phyloP scores from a whole-genome alignment of 1,139 yeast species.

The Hansenula anomala region DNA sequence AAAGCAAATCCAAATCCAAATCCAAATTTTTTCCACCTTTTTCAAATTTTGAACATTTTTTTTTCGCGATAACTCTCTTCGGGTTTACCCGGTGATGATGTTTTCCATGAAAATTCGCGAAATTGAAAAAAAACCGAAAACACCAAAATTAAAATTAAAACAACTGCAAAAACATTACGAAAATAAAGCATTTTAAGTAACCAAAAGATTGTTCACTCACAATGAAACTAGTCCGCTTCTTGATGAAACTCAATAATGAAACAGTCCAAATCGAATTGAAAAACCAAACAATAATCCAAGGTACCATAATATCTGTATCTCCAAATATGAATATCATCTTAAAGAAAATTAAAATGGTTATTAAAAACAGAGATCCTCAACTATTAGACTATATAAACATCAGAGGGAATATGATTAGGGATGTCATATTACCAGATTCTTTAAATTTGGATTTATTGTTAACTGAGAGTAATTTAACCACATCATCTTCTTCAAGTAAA shows the following conservation, averaged over 20 bases:
- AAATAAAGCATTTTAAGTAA: too few species aligned
- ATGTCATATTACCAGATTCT: constrained; percentile 82
- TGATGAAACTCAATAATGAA: constrained; percentile 84
- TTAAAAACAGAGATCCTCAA: constrained; percentile 68
- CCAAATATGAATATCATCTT: constrained; percentile 91
- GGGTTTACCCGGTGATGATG: too few species aligned
- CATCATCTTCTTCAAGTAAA: too few species aligned
- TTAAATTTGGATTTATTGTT: constrained; percentile 75
- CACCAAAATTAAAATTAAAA: not conserved
- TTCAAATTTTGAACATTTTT: too few species aligned
- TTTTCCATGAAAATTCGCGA: not conserved
- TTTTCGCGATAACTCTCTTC: too few species aligned
- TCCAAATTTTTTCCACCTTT: too few species aligned
- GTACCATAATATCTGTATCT: constrained; percentile 73
- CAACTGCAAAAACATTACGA: too few species aligned
- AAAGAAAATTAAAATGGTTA: constrained; percentile 75
- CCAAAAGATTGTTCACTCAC: too few species aligned
- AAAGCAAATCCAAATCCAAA: too few species aligned
- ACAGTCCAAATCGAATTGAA: constrained; percentile 89
- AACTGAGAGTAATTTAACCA: constrained; percentile 40
- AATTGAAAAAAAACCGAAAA: constrained; percentile 3
- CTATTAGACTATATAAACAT: constrained; percentile 75
- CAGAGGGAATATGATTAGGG: constrained; percentile 87
- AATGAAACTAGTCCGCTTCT: constrained; percentile 64
- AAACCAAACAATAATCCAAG: constrained; percentile 74